These are phyloP conservation scores for Tetratostichococcus sp. DNA, from an alignment of 139 green algal species.

Conservation along the genomic window DNA sequence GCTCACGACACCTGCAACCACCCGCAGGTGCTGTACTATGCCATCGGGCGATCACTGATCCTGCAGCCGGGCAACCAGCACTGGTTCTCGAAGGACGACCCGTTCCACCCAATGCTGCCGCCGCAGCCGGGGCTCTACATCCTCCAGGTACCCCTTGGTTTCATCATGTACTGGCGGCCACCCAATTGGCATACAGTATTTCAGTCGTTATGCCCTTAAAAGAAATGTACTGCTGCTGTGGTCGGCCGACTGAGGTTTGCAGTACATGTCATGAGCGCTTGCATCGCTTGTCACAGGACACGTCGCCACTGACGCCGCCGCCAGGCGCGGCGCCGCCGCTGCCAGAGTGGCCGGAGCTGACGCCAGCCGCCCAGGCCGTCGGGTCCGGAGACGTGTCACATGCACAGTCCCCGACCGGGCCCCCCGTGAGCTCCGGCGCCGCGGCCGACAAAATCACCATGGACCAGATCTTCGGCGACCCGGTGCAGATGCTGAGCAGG, in stretches of 20 bases:
- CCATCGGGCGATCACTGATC: slow-evolving; percentile 79
- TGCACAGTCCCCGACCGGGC: neutral
- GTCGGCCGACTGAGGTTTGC: too few species aligned
- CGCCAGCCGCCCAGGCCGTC: neutral
- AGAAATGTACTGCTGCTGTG: too few species aligned
- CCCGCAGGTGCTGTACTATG: slow-evolving; percentile 79
- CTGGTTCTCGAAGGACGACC: slow-evolving; percentile 34
- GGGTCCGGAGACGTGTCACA: neutral
- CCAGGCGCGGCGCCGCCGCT: neutral
- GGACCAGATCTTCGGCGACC: neutral
- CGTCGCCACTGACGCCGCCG: slow-evolving; percentile 3
- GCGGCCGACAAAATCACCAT: neutral
- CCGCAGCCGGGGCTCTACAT: slow-evolving; percentile 60
- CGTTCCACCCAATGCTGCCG: slow-evolving; percentile 81
- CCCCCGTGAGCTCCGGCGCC: neutral
- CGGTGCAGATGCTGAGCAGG: neutral
- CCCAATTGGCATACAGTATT: too few species aligned
- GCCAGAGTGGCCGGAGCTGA: neutral
- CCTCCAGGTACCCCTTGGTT: slow-evolving; percentile 35
- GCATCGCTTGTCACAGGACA: too few species aligned
- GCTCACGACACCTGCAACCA: too few species aligned
- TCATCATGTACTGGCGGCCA: too few species aligned
- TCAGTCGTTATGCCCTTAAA: too few species aligned
- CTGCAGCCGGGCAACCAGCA: slow-evolving; percentile 75
- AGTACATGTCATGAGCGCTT: too few species aligned